phyloP scores from a whole-genome alignment of 352 stramenopile genomes.

The Globisporangium acanthophoron region DNA sequence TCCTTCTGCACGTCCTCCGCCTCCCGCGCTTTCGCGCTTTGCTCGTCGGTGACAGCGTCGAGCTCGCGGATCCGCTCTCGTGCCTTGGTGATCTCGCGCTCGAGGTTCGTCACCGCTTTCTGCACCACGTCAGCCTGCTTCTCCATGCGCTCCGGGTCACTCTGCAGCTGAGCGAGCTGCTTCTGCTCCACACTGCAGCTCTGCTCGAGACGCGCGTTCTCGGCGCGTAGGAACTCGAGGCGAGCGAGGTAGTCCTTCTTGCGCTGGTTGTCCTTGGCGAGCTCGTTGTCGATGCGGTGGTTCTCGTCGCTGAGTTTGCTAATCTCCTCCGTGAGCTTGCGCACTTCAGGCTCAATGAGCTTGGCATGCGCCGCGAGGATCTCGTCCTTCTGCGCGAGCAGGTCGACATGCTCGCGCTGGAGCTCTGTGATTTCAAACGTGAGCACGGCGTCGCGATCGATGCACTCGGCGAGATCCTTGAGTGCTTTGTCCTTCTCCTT shows the following conservation, averaged over 20 bases:
- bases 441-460: conserved; percentile 76
- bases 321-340: conserved; percentile 67
- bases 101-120: conserved; percentile 63
- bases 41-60: conserved; percentile 31
- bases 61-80: conserved; percentile 27
- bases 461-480: conserved; percentile 70
- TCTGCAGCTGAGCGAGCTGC: conserved; percentile 54
- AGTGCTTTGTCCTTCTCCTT: conserved; percentile 75
- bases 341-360: conserved; percentile 81
- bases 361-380: conserved; percentile 75
- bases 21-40: conserved; percentile 58
- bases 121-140: conserved; percentile 86
- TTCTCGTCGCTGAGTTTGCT: conserved; percentile 58
- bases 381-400: conserved; percentile 63
- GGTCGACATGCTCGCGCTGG: conserved; percentile 72
- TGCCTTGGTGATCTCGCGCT: conserved; percentile 60
- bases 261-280: conserved; percentile 60
- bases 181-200: conserved; percentile 43
- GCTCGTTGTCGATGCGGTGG: conserved; percentile 58
- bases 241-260: conserved; percentile 57
- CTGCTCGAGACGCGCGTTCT: conserved; percentile 61
- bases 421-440: conserved; percentile 87
- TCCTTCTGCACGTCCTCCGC: conserved; percentile 76
- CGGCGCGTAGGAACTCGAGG: conserved; percentile 48
- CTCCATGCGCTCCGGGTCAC: conserved; percentile 74